phyloP scores from a whole-genome alignment of 495 filamentous ascomycete species.

The Neurospora sp. region DNA sequence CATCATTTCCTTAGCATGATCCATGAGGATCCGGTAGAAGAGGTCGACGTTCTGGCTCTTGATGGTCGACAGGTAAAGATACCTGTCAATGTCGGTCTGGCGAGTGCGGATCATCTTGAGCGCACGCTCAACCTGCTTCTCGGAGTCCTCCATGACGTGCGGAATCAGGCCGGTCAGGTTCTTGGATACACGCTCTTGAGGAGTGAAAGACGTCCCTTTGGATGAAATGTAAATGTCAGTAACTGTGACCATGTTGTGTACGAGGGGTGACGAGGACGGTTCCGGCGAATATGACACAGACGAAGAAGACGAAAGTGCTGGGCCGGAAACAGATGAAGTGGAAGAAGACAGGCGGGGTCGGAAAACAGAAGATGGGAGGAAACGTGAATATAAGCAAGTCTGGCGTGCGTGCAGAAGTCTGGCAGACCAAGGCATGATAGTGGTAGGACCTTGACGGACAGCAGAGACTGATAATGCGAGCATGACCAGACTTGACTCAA shows the following conservation, averaged over 20 bases:
- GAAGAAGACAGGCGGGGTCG: neutral
- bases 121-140: slow-evolving; percentile 43
- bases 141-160: slow-evolving; percentile 43
- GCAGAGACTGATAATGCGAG: neutral
- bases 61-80: slow-evolving; percentile 81
- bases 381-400: neutral
- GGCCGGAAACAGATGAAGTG: neutral
- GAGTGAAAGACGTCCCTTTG: slow-evolving; percentile 45
- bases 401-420: neutral
- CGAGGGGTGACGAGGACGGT: neutral
- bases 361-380: neutral
- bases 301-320: neutral
- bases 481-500: neutral
- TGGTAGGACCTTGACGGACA: slow-evolving; percentile 1
- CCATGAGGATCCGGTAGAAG: slow-evolving; percentile 87
- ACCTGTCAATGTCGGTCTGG: slow-evolving; percentile 79
- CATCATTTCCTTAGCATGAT: slow-evolving; percentile 84
- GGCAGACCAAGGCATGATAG: neutral
- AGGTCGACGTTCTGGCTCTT: slow-evolving; percentile 84
- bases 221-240: neutral
- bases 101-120: slow-evolving; percentile 64
- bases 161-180: slow-evolving; percentile 50
- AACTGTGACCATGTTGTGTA: neutral
- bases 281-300: slow-evolving; percentile 8
- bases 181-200: slow-evolving; percentile 43